Evolutionary conservation across 2,329 filamentous ascomycete species (phyloP).

Genomic region (Aspergillus uvarum): DNA sequence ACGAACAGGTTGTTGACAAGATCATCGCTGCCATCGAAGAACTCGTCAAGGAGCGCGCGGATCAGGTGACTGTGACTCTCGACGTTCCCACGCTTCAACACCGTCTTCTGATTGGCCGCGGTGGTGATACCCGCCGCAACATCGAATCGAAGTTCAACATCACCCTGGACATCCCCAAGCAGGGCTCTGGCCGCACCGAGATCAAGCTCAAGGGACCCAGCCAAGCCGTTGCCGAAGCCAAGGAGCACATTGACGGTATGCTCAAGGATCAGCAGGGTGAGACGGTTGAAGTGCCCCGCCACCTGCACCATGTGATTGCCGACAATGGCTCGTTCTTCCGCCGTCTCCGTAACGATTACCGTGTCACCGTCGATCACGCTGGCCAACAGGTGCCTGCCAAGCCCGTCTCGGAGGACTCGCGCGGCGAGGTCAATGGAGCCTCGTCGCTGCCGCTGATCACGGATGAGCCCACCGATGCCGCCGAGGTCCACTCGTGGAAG

Average conservation of each 20-base stretch:
- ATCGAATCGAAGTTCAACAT: slow-evolving; percentile 86
- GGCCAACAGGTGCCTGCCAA: slow-evolving; percentile 74
- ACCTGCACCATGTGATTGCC: slow-evolving; percentile 74
- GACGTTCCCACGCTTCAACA: slow-evolving; percentile 91
- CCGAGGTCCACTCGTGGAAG: slow-evolving; percentile 78
- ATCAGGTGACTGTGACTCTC: slow-evolving; percentile 72
- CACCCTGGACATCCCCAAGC: slow-evolving; percentile 84
- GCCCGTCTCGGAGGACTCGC: slow-evolving; percentile 53
- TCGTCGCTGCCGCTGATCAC: slow-evolving; percentile 83
- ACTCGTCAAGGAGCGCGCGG: slow-evolving; percentile 80
- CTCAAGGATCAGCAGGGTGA: slow-evolving; percentile 86
- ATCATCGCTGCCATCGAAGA: slow-evolving; percentile 79
- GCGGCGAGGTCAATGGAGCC: slow-evolving; percentile 58
- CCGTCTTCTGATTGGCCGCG: slow-evolving; percentile 83
- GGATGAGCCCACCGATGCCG: slow-evolving; percentile 67
- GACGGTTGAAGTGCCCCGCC: slow-evolving; percentile 78
- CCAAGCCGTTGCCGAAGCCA: slow-evolving; percentile 77
- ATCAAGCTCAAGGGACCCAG: slow-evolving; percentile 83
- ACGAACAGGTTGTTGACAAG: slow-evolving; percentile 79
- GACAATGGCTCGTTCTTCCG: slow-evolving; percentile 95
- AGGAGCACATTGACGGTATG: slow-evolving; percentile 73
- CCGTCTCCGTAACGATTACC: slow-evolving; percentile 77
- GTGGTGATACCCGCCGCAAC: slow-evolving; percentile 80
- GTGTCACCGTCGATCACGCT: slow-evolving; percentile 88
- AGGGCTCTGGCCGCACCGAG: slow-evolving; percentile 77